These are phyloP conservation scores for Diaporthe batatas DNA, from an alignment of 2,329 filamentous ascomycete genomes.

Conservation along the genomic window DNA sequence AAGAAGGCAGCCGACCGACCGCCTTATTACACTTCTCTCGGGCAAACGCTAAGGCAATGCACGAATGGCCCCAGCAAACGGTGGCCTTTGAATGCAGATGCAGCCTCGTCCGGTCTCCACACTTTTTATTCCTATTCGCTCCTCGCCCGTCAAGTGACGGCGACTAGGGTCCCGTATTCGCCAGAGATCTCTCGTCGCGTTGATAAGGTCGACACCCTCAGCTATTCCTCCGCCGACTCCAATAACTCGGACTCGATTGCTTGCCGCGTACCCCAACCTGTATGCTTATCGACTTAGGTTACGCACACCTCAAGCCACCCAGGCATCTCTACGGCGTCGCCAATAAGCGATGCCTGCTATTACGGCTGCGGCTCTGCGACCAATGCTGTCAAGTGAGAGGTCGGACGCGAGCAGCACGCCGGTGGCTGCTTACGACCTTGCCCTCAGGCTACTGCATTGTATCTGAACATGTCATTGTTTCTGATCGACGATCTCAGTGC, in stretches of 20 bases:
- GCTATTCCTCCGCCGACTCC: slow-evolving; percentile 1
- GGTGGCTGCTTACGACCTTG: not conserved
- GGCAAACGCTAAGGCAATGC: slow-evolving; percentile 34
- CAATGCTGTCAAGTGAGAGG: not conserved
- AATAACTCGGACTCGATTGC: not conserved
- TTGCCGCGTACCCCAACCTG: not conserved
- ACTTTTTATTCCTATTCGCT: not conserved
- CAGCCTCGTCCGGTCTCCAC: not conserved
- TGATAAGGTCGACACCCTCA: slow-evolving; percentile 22
- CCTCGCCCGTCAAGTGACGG: not conserved
- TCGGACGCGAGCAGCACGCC: too few relatives aligned
- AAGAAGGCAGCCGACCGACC: slow-evolving; percentile 22
- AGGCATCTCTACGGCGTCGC: not conserved
- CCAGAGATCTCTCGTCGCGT: slow-evolving; percentile 5
- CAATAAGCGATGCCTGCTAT: slow-evolving; percentile 6
- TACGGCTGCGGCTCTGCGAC: slow-evolving; percentile 26
- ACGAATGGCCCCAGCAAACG: not conserved
- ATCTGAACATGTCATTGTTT: slow-evolving; percentile 1
- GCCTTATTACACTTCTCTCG: slow-evolving; percentile 14
- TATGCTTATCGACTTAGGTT: not conserved
- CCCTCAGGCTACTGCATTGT: not conserved
- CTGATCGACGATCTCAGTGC: slow-evolving; percentile 18
- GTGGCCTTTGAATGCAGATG: slow-evolving; percentile 1
- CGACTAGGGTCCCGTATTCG: slow-evolving; percentile 1
- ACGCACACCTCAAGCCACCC: slow-evolving; percentile 12